These are phyloP conservation scores for Basidiobolus meristosporus DNA, from an alignment of 371 early-diverging fungal genomes.

Conservation along the genomic window DNA sequence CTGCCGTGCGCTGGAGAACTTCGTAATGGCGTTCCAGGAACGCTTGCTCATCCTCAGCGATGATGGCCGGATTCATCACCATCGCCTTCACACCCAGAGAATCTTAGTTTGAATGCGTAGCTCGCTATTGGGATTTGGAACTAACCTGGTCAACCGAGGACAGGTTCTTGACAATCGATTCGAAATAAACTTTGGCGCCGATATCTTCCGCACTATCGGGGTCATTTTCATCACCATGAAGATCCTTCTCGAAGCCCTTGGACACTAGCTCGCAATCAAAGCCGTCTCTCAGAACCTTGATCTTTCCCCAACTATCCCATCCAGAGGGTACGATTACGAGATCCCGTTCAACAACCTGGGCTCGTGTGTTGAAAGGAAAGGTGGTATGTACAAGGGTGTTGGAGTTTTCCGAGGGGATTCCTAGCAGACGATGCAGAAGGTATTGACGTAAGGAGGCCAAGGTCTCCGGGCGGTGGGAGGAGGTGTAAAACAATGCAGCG, in stretches of 20 bases:
- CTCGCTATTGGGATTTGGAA: background rate
- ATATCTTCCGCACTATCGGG: constrained; percentile 3
- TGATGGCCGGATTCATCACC: constrained; percentile 17
- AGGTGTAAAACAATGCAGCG: constrained; percentile 79
- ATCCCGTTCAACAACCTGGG: constrained; percentile 77
- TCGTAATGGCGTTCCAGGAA: constrained; percentile 62
- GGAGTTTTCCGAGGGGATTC: background rate
- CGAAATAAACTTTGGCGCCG: constrained; percentile 6
- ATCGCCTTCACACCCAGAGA: constrained; percentile 5
- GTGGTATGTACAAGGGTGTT: constrained; percentile 14
- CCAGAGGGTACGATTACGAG: constrained; percentile 74
- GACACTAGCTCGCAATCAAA: constrained; percentile 43
- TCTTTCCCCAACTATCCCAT: constrained; percentile 84
- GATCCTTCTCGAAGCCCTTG: constrained; percentile 26
- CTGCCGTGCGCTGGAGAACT: constrained; percentile 25
- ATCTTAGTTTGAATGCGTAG: background rate
- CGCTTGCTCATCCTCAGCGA: constrained; percentile 64
- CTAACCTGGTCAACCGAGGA: constrained; percentile 3
- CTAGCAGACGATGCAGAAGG: constrained; percentile 53
- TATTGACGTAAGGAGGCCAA: constrained; percentile 60
- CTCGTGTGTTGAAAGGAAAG: constrained; percentile 36
- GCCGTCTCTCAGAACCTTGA: constrained; percentile 46
- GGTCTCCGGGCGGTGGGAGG: constrained; percentile 58
- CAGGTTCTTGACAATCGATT: constrained; percentile 18
- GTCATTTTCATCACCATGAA: background rate